Base-by-base conservation (phyloP, 163 green algal species). In the Scenedesmus sp. region DNA sequence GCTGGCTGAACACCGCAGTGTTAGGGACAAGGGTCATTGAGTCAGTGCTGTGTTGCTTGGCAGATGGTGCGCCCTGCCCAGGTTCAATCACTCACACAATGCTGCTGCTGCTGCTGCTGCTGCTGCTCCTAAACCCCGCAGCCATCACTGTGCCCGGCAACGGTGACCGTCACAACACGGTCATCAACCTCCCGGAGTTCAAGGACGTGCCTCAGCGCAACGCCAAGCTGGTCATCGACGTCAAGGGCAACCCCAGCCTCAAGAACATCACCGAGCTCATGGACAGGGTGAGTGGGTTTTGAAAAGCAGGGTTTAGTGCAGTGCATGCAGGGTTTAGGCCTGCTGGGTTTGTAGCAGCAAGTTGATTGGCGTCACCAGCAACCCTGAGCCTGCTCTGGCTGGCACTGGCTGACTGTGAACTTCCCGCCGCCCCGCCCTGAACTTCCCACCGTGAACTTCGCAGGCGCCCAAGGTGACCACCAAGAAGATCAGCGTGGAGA, bases 101-200 rank as follows among this genome's bases (percentile, higher is more conserved):
- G 34, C 34, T 46, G 34, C 34, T 46, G 34, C 54, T 73, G 56
- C 83, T 56, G 34, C 83, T 56, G 56, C 55, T 76, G 59, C 23
- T 79, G 59, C 59, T 77, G 84, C 56, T 57, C 34, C 34, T 46
- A 46, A 46, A 46, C 34, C 34, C 34, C 34, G 56, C 57, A 57
- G 81, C 52, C 57, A 54, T 67, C 20, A 46, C 56, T 12, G 34
- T 52, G 12, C 26, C 76, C 2, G 76, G 76, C 18, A 12, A 12
- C 0, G 76, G 34, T 55, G 76, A 56, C 76, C 56, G 73, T 66
- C 86, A 90, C 86, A 73, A 86, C 62, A 91, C 87, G 7, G 20
- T 76, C 26, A 86, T 91, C 56, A 91, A 91, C 56, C 57, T 91
- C 12, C 87, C 87, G 4, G 86, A 15, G 2, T 67, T 70, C 15